Conservation (phyloP, 129 eudicot genomes). For the Kitagawia praeruptora region DNA sequence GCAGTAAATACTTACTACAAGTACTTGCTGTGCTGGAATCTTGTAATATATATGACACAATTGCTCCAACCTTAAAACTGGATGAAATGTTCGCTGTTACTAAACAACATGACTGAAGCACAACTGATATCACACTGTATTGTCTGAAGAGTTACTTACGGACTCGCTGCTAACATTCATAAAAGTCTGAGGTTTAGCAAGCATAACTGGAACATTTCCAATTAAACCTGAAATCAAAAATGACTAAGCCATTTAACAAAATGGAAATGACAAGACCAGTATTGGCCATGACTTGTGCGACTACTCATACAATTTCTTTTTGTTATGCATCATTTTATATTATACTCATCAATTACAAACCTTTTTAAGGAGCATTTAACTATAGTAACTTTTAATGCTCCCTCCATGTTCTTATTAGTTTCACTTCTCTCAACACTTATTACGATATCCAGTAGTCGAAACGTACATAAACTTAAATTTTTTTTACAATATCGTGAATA, state of each 20-base stretch:
- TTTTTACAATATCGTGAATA: no score
- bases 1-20: slow-evolving; percentile 46
- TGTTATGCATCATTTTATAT: background rate
- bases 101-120: background rate
- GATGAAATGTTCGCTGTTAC: slow-evolving; percentile 12
- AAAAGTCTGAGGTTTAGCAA: slow-evolving; percentile 94
- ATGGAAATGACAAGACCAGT: background rate
- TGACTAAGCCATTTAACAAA: background rate
- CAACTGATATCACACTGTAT: background rate
- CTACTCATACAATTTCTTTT: background rate
- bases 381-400: background rate
- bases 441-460: no score
- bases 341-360: background rate
- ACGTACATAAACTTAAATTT: no score
- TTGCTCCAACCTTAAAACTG: slow-evolving; percentile 59
- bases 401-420: background rate
- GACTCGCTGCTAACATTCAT: slow-evolving; percentile 98
- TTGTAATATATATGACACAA: slow-evolving; percentile 86
- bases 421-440: background rate
- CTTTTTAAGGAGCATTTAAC: background rate
- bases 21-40: slow-evolving; percentile 84
- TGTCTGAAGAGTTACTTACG: slow-evolving; percentile 56
- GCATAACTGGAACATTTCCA: slow-evolving; percentile 74
- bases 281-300: background rate
- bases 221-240: slow-evolving; percentile 45